Conservation (phyloP, 2,329 filamentous ascomycete genomes). For the Cladophialophora immunda region DNA sequence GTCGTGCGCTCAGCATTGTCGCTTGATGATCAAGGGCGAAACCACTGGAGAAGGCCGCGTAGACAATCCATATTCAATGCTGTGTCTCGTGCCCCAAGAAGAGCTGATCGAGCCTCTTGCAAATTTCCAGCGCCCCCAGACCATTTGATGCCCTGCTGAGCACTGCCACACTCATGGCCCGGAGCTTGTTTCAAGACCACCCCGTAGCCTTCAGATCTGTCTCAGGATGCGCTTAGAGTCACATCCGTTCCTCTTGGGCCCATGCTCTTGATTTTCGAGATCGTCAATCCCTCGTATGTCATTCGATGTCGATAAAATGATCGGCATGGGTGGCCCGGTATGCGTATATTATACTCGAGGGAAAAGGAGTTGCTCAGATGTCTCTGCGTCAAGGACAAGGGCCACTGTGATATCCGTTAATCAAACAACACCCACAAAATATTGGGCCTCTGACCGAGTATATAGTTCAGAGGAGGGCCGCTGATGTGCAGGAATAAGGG, state of each 20-base stretch:
- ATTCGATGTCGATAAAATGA: conserved; percentile 8
- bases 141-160: neutral
- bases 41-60: neutral
- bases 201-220: conserved; percentile 14
- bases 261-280: conserved; percentile 6
- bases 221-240: conserved; percentile 6
- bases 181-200: conserved; percentile 29
- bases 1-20: neutral
- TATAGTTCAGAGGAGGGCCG: neutral
- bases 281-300: neutral
- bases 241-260: neutral
- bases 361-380: neutral
- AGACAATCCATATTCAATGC: neutral
- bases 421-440: conserved; percentile 3
- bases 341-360: neutral
- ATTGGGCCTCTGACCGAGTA: neutral
- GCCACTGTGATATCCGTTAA: conserved; percentile 16
- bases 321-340: conserved; percentile 13
- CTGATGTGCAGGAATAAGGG: neutral
- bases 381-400: neutral
- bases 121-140: conserved; percentile 18
- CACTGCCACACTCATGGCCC: conserved; percentile 28
- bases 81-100: neutral
- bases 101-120: conserved; percentile 12
- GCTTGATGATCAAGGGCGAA: conserved; percentile 4